These are phyloP conservation scores for Kodamaea anthophila DNA, from an alignment of 1,139 yeast genomes.

Conservation along the genomic window DNA sequence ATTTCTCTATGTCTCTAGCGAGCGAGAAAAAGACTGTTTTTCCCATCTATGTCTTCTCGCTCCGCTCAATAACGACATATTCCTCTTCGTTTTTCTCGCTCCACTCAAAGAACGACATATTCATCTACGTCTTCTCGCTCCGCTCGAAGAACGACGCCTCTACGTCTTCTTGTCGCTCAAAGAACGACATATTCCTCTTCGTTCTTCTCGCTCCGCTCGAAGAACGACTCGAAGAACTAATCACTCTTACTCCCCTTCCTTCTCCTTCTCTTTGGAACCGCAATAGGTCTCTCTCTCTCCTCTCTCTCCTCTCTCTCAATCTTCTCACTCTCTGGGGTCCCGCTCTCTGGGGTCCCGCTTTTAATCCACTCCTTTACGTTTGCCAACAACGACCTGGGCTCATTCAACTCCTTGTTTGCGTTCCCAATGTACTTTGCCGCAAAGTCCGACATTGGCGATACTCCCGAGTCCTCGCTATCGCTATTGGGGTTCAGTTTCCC, in stretches of 20 bases:
- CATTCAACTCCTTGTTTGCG: conserved; percentile 41
- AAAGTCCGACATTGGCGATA: conserved; percentile 54
- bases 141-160: no score
- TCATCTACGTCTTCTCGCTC: no score
- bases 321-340: conserved; percentile 11
- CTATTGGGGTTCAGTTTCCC: conserved; percentile 16
- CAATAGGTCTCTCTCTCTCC: conserved; percentile 6
- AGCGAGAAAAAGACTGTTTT: no score
- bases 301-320: conserved; percentile 6
- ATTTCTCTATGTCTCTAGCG: no score
- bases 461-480: conserved; percentile 27
- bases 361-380: conserved; percentile 66
- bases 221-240: neutral
- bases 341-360: conserved; percentile 22
- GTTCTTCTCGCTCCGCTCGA: neutral
- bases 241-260: neutral
- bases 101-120: no score
- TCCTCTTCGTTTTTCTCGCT: no score
- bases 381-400: conserved; percentile 43
- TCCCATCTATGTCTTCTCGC: no score
- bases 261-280: conserved; percentile 7
- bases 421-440: conserved; percentile 57
- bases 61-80: no score
- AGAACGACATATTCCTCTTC: no score
- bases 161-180: no score